Evolutionary conservation across 2,329 filamentous ascomycete species (phyloP).

Genomic region (Phialophora verrucosa): DNA sequence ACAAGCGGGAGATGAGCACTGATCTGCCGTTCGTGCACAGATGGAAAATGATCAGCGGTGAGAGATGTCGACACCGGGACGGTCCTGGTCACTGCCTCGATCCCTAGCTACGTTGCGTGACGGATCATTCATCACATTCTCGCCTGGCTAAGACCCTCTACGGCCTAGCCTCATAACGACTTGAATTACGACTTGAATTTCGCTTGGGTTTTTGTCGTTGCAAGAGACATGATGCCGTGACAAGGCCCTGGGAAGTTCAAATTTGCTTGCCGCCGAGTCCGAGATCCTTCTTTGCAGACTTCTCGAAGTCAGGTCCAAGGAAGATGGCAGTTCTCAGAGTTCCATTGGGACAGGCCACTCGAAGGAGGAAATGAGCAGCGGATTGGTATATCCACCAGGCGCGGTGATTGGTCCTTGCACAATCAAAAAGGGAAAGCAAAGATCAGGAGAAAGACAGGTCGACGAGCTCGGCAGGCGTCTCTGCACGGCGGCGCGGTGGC

Average conservation of each 20-base stretch:
- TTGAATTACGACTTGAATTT: background rate
- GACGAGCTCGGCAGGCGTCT: constrained; percentile 1
- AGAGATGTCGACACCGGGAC: constrained; percentile 5
- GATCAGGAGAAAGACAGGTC: constrained; percentile 8
- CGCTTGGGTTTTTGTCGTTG: background rate
- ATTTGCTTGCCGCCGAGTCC: background rate
- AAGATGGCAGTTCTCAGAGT: background rate
- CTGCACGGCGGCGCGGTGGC: constrained; percentile 5
- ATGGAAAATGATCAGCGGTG: constrained; percentile 16
- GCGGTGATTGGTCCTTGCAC: background rate
- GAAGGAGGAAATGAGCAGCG: background rate
- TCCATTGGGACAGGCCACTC: background rate
- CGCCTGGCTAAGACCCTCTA: background rate
- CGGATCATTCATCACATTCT: background rate
- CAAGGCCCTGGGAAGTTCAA: background rate
- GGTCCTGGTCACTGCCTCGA: constrained; percentile 1
- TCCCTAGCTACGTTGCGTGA: background rate
- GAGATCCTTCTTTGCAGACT: background rate
- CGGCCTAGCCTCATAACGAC: background rate
- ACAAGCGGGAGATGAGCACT: constrained; percentile 9
- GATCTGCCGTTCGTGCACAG: constrained; percentile 13
- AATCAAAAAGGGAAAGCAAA: constrained; percentile 7
- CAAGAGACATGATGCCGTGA: background rate
- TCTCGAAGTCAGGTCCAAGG: background rate
- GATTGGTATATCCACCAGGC: background rate